Base-by-base conservation (phyloP, 2,329 filamentous ascomycete genomes). In the Pochonia chlamydosporia region DNA sequence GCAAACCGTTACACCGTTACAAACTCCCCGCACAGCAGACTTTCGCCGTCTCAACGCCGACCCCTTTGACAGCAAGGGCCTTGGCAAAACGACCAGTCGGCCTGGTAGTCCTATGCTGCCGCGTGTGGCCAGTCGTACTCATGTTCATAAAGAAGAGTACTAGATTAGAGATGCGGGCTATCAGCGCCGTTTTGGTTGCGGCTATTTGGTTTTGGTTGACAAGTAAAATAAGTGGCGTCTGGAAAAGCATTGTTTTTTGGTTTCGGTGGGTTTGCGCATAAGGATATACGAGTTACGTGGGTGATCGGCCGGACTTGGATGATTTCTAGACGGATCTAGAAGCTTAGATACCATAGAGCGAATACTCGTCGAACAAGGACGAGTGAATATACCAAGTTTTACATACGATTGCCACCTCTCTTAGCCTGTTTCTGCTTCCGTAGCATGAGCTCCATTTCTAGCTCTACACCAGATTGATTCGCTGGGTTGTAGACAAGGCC, bases 21-120 rank as follows among this genome's bases (percentile, higher is more conserved):
- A 52, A 39, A 59, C 57, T 1, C 65, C 69, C 3, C 62, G 58
- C 6, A 51, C 59, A 13, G 45, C 63, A 11, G 63, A 69, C 11
- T 47, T 59, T 3, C 58, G 59, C 31, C 63, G 63, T 31, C 52
- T 71, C 44, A 64, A 56, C 26, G 56, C 68, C 13, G 68, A 74
- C 23, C 69, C 72, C 1, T 65, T 73, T 47, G 70, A 73, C 3
- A 56, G 57, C 37, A 65, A 64, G 33, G 59, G 61, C 7, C 51
- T 70, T 28, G 72, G 63, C 4, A 53, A 69, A 35, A 71, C 73
- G 3, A 69, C 71, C 4, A 76, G 73, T 21, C 62, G 73, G n/a
- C 74, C 74, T 0, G 63, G 62, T 18, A 75, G 70, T 28, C 74
- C 74, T 8, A 68, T 70, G 54, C 55, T 75, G 16, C 58, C 68